These are phyloP conservation scores for Pseudogymnoascus sp. DNA, from an alignment of 2,329 filamentous ascomycete genomes.

Conservation along the genomic window DNA sequence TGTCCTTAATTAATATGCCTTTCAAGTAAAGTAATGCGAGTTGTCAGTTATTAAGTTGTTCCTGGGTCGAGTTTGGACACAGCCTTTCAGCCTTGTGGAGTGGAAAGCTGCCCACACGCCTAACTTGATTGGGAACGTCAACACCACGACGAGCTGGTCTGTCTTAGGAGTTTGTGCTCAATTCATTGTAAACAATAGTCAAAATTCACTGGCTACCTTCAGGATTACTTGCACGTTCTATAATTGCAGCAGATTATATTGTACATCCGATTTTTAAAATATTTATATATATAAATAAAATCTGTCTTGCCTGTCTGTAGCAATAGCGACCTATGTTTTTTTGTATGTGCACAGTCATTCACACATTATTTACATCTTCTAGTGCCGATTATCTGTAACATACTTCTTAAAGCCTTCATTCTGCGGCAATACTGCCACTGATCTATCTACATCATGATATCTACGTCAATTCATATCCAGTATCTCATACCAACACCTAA, in stretches of 20 bases:
- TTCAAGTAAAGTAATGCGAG: constrained; percentile 13
- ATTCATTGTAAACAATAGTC: neutral
- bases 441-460: neutral
- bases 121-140: constrained; percentile 1
- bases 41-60: neutral
- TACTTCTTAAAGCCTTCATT: neutral
- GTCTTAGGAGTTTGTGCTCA: neutral
- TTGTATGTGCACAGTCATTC: neutral
- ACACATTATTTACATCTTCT: neutral
- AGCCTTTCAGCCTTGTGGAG: constrained; percentile 11
- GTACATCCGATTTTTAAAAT: neutral
- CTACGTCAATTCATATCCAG: neutral
- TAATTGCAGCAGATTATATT: neutral
- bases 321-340: neutral
- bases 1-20: neutral
- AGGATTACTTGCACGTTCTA: neutral
- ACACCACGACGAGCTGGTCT: neutral
- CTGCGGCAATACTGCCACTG: neutral
- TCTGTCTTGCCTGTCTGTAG: neutral
- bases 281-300: neutral
- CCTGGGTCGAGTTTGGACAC: constrained; percentile 6
- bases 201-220: neutral
- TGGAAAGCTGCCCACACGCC: neutral
- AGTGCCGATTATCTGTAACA: neutral
- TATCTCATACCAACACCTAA: neutral